phyloP scores from a whole-genome alignment of 352 stramenopile species.

The Salisapilia sapeloensis region DNA sequence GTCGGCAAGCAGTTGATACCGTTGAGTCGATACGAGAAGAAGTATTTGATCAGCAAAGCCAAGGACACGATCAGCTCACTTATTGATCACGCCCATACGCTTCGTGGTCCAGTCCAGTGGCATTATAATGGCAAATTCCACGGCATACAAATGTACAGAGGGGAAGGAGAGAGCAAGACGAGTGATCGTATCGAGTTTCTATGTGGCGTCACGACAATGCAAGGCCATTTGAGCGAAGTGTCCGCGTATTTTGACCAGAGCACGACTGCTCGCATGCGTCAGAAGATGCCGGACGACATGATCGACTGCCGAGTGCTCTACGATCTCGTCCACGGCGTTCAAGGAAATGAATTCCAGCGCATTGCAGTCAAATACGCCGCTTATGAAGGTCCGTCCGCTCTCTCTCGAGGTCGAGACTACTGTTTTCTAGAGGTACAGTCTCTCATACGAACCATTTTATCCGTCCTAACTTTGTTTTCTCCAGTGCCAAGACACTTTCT shows the following conservation, averaged over 20 bases:
- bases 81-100: slow-evolving; percentile 52
- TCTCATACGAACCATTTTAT: too few species aligned
- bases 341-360: slow-evolving; percentile 34
- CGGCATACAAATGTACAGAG: slow-evolving; percentile 69
- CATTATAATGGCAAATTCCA: slow-evolving; percentile 57
- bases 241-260: slow-evolving; percentile 46
- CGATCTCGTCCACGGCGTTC: slow-evolving; percentile 20
- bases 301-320: slow-evolving; percentile 54
- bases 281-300: slow-evolving; percentile 43
- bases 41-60: slow-evolving; percentile 49
- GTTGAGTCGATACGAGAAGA: slow-evolving; percentile 17
- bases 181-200: slow-evolving; percentile 35
- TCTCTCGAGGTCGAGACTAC: slow-evolving; percentile 45
- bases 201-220: slow-evolving; percentile 62
- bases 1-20: slow-evolving; percentile 9
- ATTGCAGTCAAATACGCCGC: slow-evolving; percentile 57
- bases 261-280: slow-evolving; percentile 34
- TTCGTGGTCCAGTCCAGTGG: slow-evolving; percentile 55
- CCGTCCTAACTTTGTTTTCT: too few species aligned
- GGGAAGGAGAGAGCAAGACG: slow-evolving; percentile 21
- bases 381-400: slow-evolving; percentile 31
- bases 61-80: slow-evolving; percentile 50
- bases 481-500: slow-evolving; percentile 73
- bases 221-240: slow-evolving; percentile 47
- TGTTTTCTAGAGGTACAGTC: slow-evolving; percentile 54